Conservation (phyloP, 1,284 basidiomycete species). For the Xerocomus amazonicus region DNA sequence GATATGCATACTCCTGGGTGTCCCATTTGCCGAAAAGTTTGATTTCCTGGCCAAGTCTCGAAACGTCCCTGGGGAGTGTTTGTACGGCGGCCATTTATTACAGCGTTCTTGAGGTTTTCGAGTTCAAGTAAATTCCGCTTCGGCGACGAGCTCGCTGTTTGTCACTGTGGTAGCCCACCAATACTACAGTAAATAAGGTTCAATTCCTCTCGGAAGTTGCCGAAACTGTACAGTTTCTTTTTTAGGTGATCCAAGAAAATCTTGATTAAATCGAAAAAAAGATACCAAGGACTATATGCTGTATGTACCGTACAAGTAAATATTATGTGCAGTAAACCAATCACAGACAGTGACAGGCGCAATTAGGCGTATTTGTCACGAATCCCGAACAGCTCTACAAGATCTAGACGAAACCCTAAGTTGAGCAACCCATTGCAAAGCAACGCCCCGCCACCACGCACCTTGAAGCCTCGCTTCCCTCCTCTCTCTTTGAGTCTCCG, state of each 20-base stretch:
- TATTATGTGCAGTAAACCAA: no score
- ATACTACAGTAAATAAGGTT: slow-evolving; percentile 26
- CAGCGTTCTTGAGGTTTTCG: slow-evolving; percentile 31
- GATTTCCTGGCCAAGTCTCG: slow-evolving; percentile 81
- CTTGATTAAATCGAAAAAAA: no score
- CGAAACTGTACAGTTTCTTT: slow-evolving; percentile 31
- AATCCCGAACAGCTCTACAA: slow-evolving; percentile 58
- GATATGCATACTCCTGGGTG: slow-evolving; percentile 77
- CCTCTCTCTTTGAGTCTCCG: slow-evolving; percentile 66
- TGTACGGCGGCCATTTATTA: slow-evolving; percentile 57
- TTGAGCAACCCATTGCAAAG: not conserved
- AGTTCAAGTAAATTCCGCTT: slow-evolving; percentile 8
- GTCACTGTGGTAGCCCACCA: slow-evolving; percentile 14
- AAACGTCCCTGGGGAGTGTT: slow-evolving; percentile 82
- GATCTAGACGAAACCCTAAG: slow-evolving; percentile 34
- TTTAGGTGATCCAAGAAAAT: not conserved
- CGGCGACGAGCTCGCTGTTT: slow-evolving; percentile 26
- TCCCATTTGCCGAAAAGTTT: slow-evolving; percentile 99
- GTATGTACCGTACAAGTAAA: not conserved
- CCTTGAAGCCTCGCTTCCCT: slow-evolving; percentile 74
- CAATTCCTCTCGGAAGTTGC: slow-evolving; percentile 17
- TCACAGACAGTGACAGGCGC: not conserved
- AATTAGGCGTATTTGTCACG: slow-evolving; percentile 11
- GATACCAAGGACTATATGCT: slow-evolving; percentile 9
- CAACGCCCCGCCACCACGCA: slow-evolving; percentile 25